phyloP scores from a whole-genome alignment of 495 filamentous ascomycete species.

The Lineolata rhizophorae region DNA sequence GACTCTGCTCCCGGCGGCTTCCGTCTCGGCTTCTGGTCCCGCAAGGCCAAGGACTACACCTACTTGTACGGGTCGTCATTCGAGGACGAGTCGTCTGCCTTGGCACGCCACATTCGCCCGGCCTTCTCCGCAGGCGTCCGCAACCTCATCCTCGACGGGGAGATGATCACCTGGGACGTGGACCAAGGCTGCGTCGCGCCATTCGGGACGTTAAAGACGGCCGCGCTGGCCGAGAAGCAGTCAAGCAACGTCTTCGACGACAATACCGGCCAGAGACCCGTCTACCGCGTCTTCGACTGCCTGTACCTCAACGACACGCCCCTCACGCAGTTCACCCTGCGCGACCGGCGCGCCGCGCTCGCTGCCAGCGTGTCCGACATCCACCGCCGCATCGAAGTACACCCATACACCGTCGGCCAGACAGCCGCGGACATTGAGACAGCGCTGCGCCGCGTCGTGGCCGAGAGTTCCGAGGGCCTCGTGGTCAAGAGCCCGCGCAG shows the following conservation, averaged over 20 bases:
- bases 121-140: slow-evolving; percentile 61
- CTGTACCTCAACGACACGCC: slow-evolving; percentile 64
- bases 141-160: slow-evolving; percentile 81
- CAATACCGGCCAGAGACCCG: slow-evolving; percentile 58
- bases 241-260: slow-evolving; percentile 51
- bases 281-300: slow-evolving; percentile 78
- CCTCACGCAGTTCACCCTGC: slow-evolving; percentile 61
- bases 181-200: slow-evolving; percentile 61
- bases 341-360: slow-evolving; percentile 60
- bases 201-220: slow-evolving; percentile 87
- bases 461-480: slow-evolving; percentile 72
- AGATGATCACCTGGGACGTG: slow-evolving; percentile 99
- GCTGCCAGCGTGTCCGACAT: slow-evolving; percentile 39
- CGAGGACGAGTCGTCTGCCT: slow-evolving; percentile 48
- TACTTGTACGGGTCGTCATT: slow-evolving; percentile 75
- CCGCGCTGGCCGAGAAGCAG: slow-evolving; percentile 58
- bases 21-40: slow-evolving; percentile 75
- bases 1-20: slow-evolving; percentile 40
- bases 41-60: slow-evolving; percentile 92
- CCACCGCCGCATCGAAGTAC: slow-evolving; percentile 62
- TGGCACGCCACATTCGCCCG: slow-evolving; percentile 57
- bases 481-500: slow-evolving; percentile 89
- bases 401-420: slow-evolving; percentile 44
- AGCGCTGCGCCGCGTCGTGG: slow-evolving; percentile 58
- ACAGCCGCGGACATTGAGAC: slow-evolving; percentile 53